Conservation (phyloP, 2,329 filamentous ascomycete genomes). For the Orbilia javanica region DNA sequence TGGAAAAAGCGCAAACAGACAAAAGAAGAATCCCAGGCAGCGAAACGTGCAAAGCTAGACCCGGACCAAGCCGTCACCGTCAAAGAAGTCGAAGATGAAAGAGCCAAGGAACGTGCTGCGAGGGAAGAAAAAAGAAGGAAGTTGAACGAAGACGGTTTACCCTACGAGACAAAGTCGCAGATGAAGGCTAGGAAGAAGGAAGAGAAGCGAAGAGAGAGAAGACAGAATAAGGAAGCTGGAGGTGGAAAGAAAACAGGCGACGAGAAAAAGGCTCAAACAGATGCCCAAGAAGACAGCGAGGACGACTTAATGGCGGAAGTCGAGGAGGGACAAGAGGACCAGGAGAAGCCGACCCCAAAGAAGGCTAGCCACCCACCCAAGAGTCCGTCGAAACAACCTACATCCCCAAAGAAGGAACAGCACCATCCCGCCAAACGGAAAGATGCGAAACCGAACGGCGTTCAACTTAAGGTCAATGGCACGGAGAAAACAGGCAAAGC, state of each 20-base stretch:
- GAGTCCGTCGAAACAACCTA: slow-evolving; percentile 27
- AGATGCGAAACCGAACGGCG: slow-evolving; percentile 48
- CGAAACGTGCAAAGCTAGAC: slow-evolving; percentile 89
- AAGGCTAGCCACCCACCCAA: slow-evolving; percentile 10
- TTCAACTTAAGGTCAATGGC: slow-evolving; percentile 46
- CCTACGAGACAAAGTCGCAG: slow-evolving; percentile 67
- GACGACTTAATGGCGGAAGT: slow-evolving; percentile 1
- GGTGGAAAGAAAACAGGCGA: neutral
- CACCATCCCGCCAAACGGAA: slow-evolving; percentile 56
- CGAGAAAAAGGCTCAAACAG: neutral
- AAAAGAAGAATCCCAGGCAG: slow-evolving; percentile 84
- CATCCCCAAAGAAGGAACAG: slow-evolving; percentile 33
- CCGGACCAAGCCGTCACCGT: slow-evolving; percentile 85
- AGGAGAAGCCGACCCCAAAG: slow-evolving; percentile 30
- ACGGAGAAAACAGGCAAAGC: slow-evolving; percentile 50
- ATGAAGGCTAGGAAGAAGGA: slow-evolving; percentile 69
- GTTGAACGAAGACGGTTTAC: slow-evolving; percentile 65
- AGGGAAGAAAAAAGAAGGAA: slow-evolving; percentile 67
- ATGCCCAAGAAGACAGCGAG: neutral
- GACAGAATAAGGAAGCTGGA: slow-evolving; percentile 33
- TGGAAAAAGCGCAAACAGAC: slow-evolving; percentile 96
- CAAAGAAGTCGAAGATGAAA: slow-evolving; percentile 93
- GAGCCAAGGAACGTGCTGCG: slow-evolving; percentile 83
- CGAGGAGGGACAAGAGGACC: slow-evolving; percentile 7
- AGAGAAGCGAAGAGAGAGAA: slow-evolving; percentile 57